Evolutionary conservation across 208 protist genomes (phyloP), one percentile per base, ranked within the genome.

Genomic region (Kentomonas sorsogonicus): DNA sequence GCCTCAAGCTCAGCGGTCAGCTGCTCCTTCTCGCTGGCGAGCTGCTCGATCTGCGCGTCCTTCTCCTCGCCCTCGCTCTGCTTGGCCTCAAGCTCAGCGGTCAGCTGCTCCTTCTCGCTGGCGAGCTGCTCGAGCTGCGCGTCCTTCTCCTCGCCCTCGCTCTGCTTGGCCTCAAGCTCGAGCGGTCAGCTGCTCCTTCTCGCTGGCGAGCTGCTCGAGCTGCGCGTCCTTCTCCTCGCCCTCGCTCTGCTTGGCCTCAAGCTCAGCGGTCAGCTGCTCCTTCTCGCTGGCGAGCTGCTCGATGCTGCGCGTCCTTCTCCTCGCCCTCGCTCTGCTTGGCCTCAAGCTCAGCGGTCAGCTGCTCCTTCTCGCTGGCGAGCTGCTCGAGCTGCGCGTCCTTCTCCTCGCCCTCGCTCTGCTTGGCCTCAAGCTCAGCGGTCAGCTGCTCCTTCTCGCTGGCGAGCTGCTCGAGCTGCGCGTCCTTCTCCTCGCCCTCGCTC

Each of bases 51-150:
- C n/a, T 13, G 6, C 6, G 10, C 16, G 43, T 18, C 6, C 6
- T 27, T 13, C 6, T 48, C 43, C 10, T 48, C 43, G n/a, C n/a
- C 43, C 10, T 13, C 43, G 22, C n/a, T 22, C 16, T 18, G n/a
- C 43, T 48, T 48, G n/a, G 6, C 43, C 43, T 48, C 43, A 22
- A 48, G 43, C n/a, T n/a, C n/a, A n/a, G n/a, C n/a, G n/a, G n/a
- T 41, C 38, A 41, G 38, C 13, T 11, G 11, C 38, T 41, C 38
- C 13, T 41, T 41, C 38, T 41, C 38, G 16, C 13, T 16, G 38
- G 11, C 16, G 38, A 16, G 13, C 11, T 41, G 38, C 16, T 41
- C 38, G 16, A 41, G 38, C 13, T 11, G 16, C 38, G 38, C 38
- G 38, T 41, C 16, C 38, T 41, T 41, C 38, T 11, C 38, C 38